Percentiles rank a stretch among this genome's conserved stretches.
Evolutionary conservation across 1,139 yeast genomes (phyloP).

Genomic region (Saccharomyces pastorianus): DNA sequence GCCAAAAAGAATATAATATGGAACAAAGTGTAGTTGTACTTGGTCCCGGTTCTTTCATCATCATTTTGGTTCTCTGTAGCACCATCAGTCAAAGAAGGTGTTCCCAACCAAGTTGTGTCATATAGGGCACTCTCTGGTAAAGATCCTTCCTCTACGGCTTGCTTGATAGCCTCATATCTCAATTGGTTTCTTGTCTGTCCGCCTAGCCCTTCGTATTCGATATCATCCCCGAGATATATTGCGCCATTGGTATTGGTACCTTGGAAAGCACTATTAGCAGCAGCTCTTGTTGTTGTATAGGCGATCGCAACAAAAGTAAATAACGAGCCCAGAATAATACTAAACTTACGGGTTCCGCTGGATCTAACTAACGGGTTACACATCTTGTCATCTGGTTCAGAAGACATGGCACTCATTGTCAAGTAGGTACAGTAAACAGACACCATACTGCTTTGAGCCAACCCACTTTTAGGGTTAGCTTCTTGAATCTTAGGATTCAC

Average conservation of each 20-base stretch:
- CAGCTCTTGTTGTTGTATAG: slow-evolving; percentile 94
- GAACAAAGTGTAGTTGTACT: slow-evolving; percentile 81
- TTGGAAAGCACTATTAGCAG: slow-evolving; percentile 64
- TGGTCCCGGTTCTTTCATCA: slow-evolving; percentile 61
- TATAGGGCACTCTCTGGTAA: slow-evolving; percentile 85
- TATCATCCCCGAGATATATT: slow-evolving; percentile 30
- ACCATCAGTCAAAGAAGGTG: slow-evolving; percentile 8
- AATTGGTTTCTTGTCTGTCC: slow-evolving; percentile 60
- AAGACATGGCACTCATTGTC: slow-evolving; percentile 86
- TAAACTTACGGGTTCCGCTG: slow-evolving; percentile 80
- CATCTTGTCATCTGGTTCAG: slow-evolving; percentile 88
- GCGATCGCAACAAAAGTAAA: slow-evolving; percentile 94
- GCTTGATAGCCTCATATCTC: slow-evolving; percentile 81
- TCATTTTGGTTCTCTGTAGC: slow-evolving; percentile 44
- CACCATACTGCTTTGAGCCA: slow-evolving; percentile 96
- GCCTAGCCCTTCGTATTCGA: slow-evolving; percentile 37
- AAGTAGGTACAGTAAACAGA: slow-evolving; percentile 88
- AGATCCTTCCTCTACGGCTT: slow-evolving; percentile 92
- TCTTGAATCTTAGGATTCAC: slow-evolving; percentile 83
- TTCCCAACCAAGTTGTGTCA: slow-evolving; percentile 50
- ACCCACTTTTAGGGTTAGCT: slow-evolving; percentile 87
- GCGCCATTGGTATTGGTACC: slow-evolving; percentile 23
- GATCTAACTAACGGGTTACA: slow-evolving; percentile 92
- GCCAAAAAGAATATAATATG: slow-evolving; percentile 90
- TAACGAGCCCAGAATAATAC: slow-evolving; percentile 81